phyloP scores from a whole-genome alignment of 164 flowering plant species.

The Liriodendron chinense region DNA sequence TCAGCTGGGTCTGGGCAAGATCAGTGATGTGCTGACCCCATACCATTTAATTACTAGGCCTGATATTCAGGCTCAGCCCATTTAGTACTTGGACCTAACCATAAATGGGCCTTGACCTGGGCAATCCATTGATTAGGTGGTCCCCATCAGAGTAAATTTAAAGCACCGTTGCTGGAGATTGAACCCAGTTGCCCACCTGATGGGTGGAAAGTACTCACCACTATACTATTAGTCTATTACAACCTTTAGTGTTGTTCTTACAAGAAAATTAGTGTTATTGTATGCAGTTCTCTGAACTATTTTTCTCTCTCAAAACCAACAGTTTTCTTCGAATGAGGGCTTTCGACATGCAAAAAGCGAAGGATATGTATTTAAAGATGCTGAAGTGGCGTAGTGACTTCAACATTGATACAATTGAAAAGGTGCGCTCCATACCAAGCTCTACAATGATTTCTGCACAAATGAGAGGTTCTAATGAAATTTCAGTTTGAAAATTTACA shows the following conservation, averaged over 20 bases:
- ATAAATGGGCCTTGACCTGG: not conserved
- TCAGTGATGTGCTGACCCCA: not conserved
- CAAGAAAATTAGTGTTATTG: constrained; percentile 3
- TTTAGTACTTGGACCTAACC: not conserved
- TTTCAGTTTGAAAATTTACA: not conserved
- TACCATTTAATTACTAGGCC: not conserved
- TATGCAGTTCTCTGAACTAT: not conserved
- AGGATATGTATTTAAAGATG: constrained; percentile 49
- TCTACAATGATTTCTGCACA: not conserved
- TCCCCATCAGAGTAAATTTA: too few relatives aligned
- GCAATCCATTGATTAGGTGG: not conserved
- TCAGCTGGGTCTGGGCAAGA: too few relatives aligned
- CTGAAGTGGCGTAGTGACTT: constrained; percentile 58
- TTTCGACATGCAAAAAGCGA: constrained; percentile 51
- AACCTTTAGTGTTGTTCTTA: not conserved
- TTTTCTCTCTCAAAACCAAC: constrained; percentile 3
- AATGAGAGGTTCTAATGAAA: not conserved
- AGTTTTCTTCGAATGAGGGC: constrained; percentile 63
- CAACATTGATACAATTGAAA: constrained; percentile 43
- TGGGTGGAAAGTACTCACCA: not conserved
- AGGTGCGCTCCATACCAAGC: constrained; percentile 32
- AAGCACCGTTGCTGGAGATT: too few relatives aligned
- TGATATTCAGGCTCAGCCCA: not conserved
- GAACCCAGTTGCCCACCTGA: not conserved
- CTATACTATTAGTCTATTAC: not conserved